These are phyloP conservation scores for Backusella mclennaniae DNA, from an alignment of 192 early-diverging fungal species.

Conservation along the genomic window DNA sequence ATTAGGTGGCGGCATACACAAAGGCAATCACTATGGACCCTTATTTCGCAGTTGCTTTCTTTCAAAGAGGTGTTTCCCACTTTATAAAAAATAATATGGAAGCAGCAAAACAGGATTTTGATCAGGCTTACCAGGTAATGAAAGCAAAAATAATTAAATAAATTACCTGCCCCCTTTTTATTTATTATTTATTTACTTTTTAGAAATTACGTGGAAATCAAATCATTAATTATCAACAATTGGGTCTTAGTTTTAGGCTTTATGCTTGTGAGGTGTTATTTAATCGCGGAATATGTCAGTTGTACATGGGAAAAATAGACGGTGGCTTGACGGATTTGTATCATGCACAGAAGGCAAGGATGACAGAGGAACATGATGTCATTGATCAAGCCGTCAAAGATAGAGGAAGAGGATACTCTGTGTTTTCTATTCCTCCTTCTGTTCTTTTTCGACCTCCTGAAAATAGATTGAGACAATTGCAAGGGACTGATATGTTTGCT, in stretches of 20 bases:
- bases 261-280: constrained; percentile 88
- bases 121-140: constrained; percentile 71
- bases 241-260: constrained; percentile 89
- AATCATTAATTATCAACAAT: constrained; percentile 93
- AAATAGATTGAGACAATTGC: constrained; percentile 61
- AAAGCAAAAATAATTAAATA: background rate
- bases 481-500: constrained; percentile 62
- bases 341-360: constrained; percentile 57
- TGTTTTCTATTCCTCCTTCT: constrained; percentile 77
- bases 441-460: constrained; percentile 82
- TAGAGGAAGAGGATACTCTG: constrained; percentile 62
- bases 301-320: constrained; percentile 71
- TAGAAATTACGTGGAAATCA: constrained; percentile 80
- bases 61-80: constrained; percentile 85
- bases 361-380: constrained; percentile 67
- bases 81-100: constrained; percentile 72
- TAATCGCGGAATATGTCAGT: constrained; percentile 84
- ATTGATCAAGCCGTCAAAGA: constrained; percentile 64
- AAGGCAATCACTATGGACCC: constrained; percentile 76
- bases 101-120: constrained; percentile 75
- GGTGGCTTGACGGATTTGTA: constrained; percentile 73
- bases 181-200: constrained; percentile 8
- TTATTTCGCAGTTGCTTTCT: constrained; percentile 91
- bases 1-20: constrained; percentile 72
- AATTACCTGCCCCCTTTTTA: background rate